Percentiles rank a stretch among this genome's conserved stretches.
phyloP scores from a whole-genome alignment of 257 asterid species.

The Lycium barbarum region DNA sequence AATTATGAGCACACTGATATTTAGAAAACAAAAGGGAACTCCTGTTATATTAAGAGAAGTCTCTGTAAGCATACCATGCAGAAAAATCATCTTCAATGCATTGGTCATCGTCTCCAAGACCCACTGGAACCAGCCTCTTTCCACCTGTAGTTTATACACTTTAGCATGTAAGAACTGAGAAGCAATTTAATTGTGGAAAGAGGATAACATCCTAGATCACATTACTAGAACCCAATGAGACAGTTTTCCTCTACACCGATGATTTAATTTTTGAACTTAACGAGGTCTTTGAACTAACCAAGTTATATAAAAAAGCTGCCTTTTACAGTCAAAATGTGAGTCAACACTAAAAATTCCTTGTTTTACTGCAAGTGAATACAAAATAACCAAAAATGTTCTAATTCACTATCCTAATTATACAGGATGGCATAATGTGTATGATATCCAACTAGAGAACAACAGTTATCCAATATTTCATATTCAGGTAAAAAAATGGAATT shows the following conservation, averaged over 20 bases:
- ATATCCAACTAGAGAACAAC: slow-evolving; percentile 17
- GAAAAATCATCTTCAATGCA: slow-evolving; percentile 98
- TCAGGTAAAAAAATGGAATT: neutral
- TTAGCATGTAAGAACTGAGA: slow-evolving; percentile 33
- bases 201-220: neutral
- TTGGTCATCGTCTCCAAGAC: slow-evolving; percentile 99
- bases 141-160: slow-evolving; percentile 64
- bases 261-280: neutral
- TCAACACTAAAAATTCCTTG: neutral
- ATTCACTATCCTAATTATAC: neutral
- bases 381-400: neutral
- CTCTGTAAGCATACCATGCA: slow-evolving; percentile 63
- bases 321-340: neutral
- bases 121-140: slow-evolving; percentile 75
- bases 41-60: neutral
- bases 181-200: neutral
- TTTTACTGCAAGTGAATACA: neutral
- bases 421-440: neutral
- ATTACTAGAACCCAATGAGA: neutral
- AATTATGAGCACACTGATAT: neutral
- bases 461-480: slow-evolving; percentile 16
- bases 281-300: neutral
- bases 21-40: neutral
- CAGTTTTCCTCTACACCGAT: neutral
- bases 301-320: neutral